Evolutionary conservation across 148 eudicot genomes (phyloP), one percentile per base, ranked within the genome.

Genomic region (Rhododendron mucronatum): DNA sequence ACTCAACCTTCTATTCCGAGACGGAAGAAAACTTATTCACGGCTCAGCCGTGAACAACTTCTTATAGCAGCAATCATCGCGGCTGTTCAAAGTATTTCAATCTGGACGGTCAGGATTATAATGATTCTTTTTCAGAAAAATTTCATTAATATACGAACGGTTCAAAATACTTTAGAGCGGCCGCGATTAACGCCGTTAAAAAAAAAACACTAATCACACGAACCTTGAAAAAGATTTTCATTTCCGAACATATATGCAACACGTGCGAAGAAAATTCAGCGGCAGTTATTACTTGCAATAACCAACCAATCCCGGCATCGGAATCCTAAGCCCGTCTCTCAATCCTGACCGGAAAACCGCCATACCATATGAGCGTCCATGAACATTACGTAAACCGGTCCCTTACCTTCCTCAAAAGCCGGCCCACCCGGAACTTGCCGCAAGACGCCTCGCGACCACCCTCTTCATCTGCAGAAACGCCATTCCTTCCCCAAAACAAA

Each of bases 401-500:
- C 88, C 3, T n/a, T 20, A n/a, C 82, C 85, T 12, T 44, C 71
- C 16, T 48, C 35, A 3, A n/a, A 6, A 1, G 80, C 85, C 4
- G 88, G 87, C n/a, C 87, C 20, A 89, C 83, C 33, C 63, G 83
- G 21, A 89, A 89, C 50, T 73, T 73, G 73, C 14, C 74, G 51
- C 15, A 89, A 81, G 53, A 89, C 85, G 23, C 67, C 83, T n/a
- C 0, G 69, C 85, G 1, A 84, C 88, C 4, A 89, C 61, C 33
- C 83, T 80, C 80, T 89, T 89, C 90, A 89, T 89, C 23, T 89
- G 88, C 82, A 89, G 35, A 67, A 84, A 86, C 5, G 88, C 88
- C 90, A 89, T 89, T 80, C 84, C 90, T 86, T 89, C 87, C 15
- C 90, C 90, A 6, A 89, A 39, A 78, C 88, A 86, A 30, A 87